Conservation (phyloP, 805 yeast genomes). For the Ogataea methanolica region DNA sequence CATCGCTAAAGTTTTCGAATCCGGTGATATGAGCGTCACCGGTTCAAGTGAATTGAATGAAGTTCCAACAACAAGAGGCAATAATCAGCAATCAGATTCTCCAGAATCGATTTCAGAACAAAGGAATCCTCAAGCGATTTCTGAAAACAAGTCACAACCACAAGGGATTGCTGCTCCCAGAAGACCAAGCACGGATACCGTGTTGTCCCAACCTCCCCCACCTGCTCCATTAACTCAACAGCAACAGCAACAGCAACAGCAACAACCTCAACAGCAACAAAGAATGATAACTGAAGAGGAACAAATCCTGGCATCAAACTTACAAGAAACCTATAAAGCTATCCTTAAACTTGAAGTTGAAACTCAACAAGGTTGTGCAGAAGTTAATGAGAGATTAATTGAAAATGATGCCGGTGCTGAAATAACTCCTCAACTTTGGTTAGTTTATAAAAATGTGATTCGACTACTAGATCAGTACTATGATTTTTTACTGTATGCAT, state of each 20-base stretch:
- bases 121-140: not conserved
- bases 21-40: conserved; percentile 21
- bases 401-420: conserved; percentile 45
- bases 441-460: conserved; percentile 62
- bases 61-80: conserved; percentile 11
- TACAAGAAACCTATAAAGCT: conserved; percentile 70
- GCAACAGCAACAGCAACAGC: conserved; percentile 6
- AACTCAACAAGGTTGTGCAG: conserved; percentile 65
- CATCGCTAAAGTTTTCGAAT: conserved; percentile 15
- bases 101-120: conserved; percentile 21
- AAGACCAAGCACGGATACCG: conserved; percentile 25
- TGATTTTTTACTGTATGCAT: conserved; percentile 66
- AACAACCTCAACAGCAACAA: conserved; percentile 15
- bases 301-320: conserved; percentile 60
- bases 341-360: conserved; percentile 65
- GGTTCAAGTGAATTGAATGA: conserved; percentile 23
- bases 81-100: conserved; percentile 15
- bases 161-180: conserved; percentile 4
- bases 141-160: conserved; percentile 3
- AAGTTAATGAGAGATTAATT: conserved; percentile 47
- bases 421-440: conserved; percentile 60
- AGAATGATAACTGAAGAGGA: conserved; percentile 47
- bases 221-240: conserved; percentile 13
- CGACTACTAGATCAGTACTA: conserved; percentile 66
- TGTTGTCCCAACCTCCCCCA: conserved; percentile 22